Evolutionary conservation across 1,139 yeast genomes (phyloP).

Genomic region (Suhomyces bolitotheri): DNA sequence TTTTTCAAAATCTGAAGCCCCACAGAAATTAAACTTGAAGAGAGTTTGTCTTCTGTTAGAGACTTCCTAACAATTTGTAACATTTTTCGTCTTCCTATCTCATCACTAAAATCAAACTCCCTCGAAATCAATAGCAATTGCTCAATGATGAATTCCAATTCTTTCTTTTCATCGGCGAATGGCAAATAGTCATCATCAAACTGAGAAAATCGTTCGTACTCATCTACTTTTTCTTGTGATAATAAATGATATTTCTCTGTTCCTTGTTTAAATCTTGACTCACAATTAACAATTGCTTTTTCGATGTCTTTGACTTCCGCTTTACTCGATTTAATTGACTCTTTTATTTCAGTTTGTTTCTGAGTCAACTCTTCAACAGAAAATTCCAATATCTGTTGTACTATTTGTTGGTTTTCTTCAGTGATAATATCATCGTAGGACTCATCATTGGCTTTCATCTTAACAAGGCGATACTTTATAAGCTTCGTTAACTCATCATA

Average conservation of each 20-base stretch:
- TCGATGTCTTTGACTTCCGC: slow-evolving; percentile 19
- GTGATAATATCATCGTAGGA: slow-evolving; percentile 14
- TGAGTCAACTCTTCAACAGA: slow-evolving; percentile 15
- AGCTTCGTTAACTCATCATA: slow-evolving; percentile 15
- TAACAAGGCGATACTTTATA: slow-evolving; percentile 13
- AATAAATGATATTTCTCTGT: slow-evolving; percentile 19
- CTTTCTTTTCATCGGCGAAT: slow-evolving; percentile 45
- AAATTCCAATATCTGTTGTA: slow-evolving; percentile 17
- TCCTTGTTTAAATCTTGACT: slow-evolving; percentile 21
- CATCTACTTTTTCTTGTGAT: slow-evolving; percentile 15
- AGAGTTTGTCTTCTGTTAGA: slow-evolving; percentile 53
- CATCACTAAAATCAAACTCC: slow-evolving; percentile 85
- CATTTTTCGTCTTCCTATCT: slow-evolving; percentile 84
- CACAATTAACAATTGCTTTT: slow-evolving; percentile 23
- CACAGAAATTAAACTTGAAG: slow-evolving; percentile 54
- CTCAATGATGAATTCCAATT: slow-evolving; percentile 71
- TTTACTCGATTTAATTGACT: slow-evolving; percentile 13
- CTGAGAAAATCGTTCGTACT: slow-evolving; percentile 17
- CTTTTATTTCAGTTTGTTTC: slow-evolving; percentile 14
- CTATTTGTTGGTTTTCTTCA: slow-evolving; percentile 18
- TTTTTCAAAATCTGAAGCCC: slow-evolving; percentile 67
- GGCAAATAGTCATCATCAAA: slow-evolving; percentile 27
- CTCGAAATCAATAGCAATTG: slow-evolving; percentile 70
- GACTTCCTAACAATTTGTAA: slow-evolving; percentile 67
- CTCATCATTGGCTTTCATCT: slow-evolving; percentile 14